These are phyloP conservation scores for Hanseniaspora sp. DNA, from an alignment of 1,139 yeast genomes.

Conservation along the genomic window DNA sequence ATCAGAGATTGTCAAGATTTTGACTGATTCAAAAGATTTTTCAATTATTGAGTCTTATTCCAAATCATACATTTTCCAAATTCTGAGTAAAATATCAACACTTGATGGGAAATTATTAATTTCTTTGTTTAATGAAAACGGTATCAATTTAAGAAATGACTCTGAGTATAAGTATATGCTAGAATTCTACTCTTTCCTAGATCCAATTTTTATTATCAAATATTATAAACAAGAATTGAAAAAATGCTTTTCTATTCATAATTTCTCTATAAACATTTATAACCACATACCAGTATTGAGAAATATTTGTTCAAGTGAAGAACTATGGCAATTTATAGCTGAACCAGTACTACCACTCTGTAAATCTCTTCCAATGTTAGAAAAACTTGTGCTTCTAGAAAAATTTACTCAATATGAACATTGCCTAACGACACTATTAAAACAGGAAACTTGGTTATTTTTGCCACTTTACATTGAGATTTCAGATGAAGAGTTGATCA, in stretches of 20 bases:
- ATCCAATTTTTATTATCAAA: slow-evolving; percentile 7
- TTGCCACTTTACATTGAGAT: slow-evolving; percentile 1
- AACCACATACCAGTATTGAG: slow-evolving; percentile 8
- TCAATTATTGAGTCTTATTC: slow-evolving; percentile 13
- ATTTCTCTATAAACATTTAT: neutral
- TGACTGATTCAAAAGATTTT: slow-evolving; percentile 1
- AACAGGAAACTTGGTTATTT: slow-evolving; percentile 14
- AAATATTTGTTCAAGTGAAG: slow-evolving; percentile 3
- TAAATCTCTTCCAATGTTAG: slow-evolving; percentile 1
- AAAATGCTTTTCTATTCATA: neutral
- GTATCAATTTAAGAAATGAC: neutral
- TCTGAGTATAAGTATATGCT: slow-evolving; percentile 11
- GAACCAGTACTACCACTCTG: slow-evolving; percentile 12
- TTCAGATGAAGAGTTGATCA: slow-evolving; percentile 1
- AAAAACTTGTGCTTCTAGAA: slow-evolving; percentile 6
- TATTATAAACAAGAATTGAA: slow-evolving; percentile 9
- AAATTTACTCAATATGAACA: slow-evolving; percentile 12
- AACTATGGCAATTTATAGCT: slow-evolving; percentile 6
- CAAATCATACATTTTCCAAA: slow-evolving; percentile 12
- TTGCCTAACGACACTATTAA: slow-evolving; percentile 6
- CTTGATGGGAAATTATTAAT: neutral
- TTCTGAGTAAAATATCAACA: slow-evolving; percentile 6
- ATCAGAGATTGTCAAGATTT: neutral
- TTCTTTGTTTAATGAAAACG: neutral
- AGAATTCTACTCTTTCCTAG: slow-evolving; percentile 11